A percentile compares a stretch with the other conserved stretches of the same genome.
These are phyloP conservation scores for Xylaria polymorpha DNA, from an alignment of 2,329 filamentous ascomycete genomes.

Conservation along the genomic window DNA sequence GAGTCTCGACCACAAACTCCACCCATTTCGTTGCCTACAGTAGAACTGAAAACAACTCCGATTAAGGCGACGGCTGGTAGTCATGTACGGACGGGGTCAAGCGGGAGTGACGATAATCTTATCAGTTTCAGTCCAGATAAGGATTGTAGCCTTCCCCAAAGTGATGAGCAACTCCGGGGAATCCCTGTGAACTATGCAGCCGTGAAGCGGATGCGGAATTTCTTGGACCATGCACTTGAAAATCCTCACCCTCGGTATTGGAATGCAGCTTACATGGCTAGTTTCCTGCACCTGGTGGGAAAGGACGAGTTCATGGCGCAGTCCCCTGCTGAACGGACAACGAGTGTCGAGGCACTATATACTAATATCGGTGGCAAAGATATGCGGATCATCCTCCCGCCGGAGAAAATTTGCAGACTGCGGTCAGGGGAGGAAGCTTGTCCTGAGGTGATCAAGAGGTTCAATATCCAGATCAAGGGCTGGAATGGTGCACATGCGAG, in stretches of 20 bases:
- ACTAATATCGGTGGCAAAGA: slow-evolving; percentile 27
- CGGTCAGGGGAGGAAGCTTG: slow-evolving; percentile 26
- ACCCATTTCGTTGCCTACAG: not conserved
- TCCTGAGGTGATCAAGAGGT: slow-evolving; percentile 26
- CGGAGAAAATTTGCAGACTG: slow-evolving; percentile 32
- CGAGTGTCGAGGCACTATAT: slow-evolving; percentile 35
- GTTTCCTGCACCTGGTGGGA: slow-evolving; percentile 32
- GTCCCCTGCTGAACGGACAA: slow-evolving; percentile 34
- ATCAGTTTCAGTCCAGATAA: slow-evolving; percentile 23
- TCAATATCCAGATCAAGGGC: slow-evolving; percentile 17
- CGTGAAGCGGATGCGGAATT: slow-evolving; percentile 5
- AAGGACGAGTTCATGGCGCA: slow-evolving; percentile 33
- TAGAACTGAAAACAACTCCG: not conserved
- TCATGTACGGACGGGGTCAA: not conserved
- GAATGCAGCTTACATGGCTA: slow-evolving; percentile 24
- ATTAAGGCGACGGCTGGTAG: not conserved
- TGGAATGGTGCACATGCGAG: not conserved
- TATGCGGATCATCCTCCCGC: slow-evolving; percentile 30
- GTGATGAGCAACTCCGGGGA: not conserved
- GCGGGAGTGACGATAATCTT: slow-evolving; percentile 7
- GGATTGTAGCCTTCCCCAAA: not conserved
- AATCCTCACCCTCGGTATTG: not conserved
- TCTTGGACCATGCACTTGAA: slow-evolving; percentile 1
- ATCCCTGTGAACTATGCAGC: slow-evolving; percentile 1
- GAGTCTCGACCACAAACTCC: slow-evolving; percentile 11